phyloP scores from a whole-genome alignment of 1,284 basidiomycete genomes.

The Takashimella tepidaria region DNA sequence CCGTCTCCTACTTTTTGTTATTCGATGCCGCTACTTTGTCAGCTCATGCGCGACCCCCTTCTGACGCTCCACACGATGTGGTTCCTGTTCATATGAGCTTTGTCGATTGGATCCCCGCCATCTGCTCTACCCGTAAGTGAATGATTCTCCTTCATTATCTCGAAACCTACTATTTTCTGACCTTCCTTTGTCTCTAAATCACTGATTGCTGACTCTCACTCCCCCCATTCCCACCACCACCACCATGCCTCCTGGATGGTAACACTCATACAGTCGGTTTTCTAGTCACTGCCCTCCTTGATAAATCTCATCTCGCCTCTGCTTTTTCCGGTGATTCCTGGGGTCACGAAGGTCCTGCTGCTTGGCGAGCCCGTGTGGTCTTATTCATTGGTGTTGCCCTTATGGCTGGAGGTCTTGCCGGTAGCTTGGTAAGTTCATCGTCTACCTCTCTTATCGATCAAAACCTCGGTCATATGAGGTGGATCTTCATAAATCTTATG shows the following conservation, averaged over 20 bases:
- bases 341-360: constrained; percentile 63
- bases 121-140: constrained; percentile 67
- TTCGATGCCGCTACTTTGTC: constrained; percentile 89
- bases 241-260: neutral
- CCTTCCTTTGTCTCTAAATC: constrained; percentile 2
- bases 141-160: neutral
- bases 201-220: constrained; percentile 1
- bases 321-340: constrained; percentile 61
- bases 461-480: no score
- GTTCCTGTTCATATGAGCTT: constrained; percentile 74
- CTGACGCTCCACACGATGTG: constrained; percentile 62
- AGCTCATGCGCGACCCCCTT: constrained; percentile 67
- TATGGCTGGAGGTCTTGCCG: constrained; percentile 93
- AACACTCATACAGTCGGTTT: constrained; percentile 61
- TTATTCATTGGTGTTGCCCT: constrained; percentile 94
- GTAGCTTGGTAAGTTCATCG: constrained; percentile 68
- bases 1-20: constrained; percentile 91
- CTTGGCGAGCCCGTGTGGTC: constrained; percentile 83
- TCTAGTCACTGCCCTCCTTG: constrained; percentile 87
- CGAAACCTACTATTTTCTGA: no score
- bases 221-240: neutral
- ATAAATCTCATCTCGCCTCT: constrained; percentile 82
- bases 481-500: no score
- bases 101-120: constrained; percentile 91
- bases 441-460: no score